These are phyloP conservation scores for Carex parvula DNA, from an alignment of 176 grass and related monocot genomes.

Conservation along the genomic window DNA sequence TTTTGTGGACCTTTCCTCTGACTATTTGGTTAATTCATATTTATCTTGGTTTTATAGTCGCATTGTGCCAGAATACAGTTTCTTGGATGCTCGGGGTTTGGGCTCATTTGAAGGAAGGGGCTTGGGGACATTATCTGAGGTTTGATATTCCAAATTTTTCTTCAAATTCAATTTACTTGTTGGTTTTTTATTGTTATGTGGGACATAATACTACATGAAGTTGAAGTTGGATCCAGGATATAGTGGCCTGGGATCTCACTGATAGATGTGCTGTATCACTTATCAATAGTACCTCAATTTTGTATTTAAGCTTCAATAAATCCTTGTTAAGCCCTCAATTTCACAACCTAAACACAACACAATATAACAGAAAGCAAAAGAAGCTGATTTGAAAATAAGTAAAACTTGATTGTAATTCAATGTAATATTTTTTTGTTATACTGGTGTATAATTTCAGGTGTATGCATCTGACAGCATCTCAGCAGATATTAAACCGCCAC, in stretches of 20 bases:
- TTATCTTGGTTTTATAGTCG: slow-evolving; percentile 37
- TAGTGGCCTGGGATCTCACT: not conserved
- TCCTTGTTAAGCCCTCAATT: not conserved
- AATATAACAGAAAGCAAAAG: not conserved
- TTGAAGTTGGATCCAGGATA: not conserved
- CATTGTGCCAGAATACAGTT: slow-evolving; percentile 94
- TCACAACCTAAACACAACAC: not conserved
- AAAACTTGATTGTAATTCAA: not conserved
- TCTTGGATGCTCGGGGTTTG: slow-evolving; percentile 86
- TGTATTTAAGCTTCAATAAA: not conserved
- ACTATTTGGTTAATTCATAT: slow-evolving; percentile 9
- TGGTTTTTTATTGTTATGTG: not conserved
- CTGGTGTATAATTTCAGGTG: slow-evolving; percentile 37
- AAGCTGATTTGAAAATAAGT: not conserved
- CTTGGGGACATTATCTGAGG: slow-evolving; percentile 62
- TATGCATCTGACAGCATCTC: slow-evolving; percentile 88
- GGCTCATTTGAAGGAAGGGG: slow-evolving; percentile 79
- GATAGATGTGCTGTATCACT: not conserved
- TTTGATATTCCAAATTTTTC: slow-evolving; percentile 22
- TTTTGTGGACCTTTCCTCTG: not conserved
- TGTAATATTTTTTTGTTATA: not conserved
- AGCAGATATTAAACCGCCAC: slow-evolving; percentile 70
- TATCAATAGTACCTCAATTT: not conserved
- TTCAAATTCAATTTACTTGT: slow-evolving; percentile 6
- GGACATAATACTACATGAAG: not conserved